A percentile compares a stretch with the other conserved stretches of the same genome.
Evolutionary conservation across 2,329 filamentous ascomycete genomes (phyloP).

Genomic region (Penicillium oxalicum): DNA sequence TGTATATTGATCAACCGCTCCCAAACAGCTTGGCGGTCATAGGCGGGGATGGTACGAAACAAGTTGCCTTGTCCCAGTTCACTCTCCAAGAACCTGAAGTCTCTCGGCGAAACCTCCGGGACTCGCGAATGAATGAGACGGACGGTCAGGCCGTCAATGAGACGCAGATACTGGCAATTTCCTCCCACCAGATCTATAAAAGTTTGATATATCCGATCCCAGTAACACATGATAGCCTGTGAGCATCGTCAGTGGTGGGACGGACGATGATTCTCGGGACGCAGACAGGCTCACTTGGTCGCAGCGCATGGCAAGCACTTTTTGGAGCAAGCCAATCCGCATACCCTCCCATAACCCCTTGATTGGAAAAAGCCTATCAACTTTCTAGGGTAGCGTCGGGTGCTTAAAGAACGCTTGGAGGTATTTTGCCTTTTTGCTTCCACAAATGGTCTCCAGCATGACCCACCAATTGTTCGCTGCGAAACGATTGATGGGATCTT

Average conservation of each 20-base stretch:
- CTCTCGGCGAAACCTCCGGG: slow-evolving; percentile 5
- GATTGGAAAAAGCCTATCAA: slow-evolving; percentile 9
- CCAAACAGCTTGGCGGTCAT: slow-evolving; percentile 1
- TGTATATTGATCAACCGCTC: slow-evolving; percentile 7
- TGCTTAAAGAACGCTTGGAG: slow-evolving; percentile 5
- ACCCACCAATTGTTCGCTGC: slow-evolving; percentile 12
- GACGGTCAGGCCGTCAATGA: slow-evolving; percentile 8
- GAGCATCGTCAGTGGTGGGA: neutral
- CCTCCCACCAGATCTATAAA: neutral
- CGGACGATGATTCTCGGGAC: neutral
- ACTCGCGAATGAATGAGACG: slow-evolving; percentile 5
- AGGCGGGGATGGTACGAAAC: neutral
- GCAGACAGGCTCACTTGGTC: slow-evolving; percentile 4
- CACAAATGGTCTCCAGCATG: slow-evolving; percentile 3
- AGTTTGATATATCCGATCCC: neutral
- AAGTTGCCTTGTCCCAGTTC: neutral
- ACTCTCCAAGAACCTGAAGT: neutral
- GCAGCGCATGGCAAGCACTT: slow-evolving; percentile 11
- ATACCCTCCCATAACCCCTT: slow-evolving; percentile 8
- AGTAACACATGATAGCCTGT: neutral
- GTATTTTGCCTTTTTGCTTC: slow-evolving; percentile 8
- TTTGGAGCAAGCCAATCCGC: slow-evolving; percentile 10
- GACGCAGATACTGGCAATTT: neutral
- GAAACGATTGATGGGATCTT: neutral
- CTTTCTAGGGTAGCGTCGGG: neutral